phyloP scores from a whole-genome alignment of 1,139 yeast genomes.

The Magnusiomyces tetraspermus region DNA sequence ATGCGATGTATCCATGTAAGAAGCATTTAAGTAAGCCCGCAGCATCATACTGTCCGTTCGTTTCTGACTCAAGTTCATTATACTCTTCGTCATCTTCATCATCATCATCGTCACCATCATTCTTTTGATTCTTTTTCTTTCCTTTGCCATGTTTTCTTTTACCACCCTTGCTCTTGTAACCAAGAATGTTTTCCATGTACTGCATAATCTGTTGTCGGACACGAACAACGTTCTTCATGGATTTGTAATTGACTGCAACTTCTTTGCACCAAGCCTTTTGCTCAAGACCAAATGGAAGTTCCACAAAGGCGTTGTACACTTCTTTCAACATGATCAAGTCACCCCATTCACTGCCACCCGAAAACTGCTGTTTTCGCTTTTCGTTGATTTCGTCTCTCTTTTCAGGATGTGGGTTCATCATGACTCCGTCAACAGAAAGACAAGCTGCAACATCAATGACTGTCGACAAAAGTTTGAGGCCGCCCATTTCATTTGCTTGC shows the following conservation, averaged over 20 bases:
- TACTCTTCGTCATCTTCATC: conserved; percentile 16
- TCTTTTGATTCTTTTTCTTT: conserved; percentile 12
- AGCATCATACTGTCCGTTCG: conserved; percentile 36
- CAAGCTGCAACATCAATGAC: conserved; percentile 89
- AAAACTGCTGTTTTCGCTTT: conserved; percentile 41
- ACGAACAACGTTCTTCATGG: conserved; percentile 65
- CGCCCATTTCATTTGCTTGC: conserved; percentile 51
- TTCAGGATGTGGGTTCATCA: conserved; percentile 72
- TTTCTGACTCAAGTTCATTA: conserved; percentile 13
- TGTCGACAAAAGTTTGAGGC: conserved; percentile 38
- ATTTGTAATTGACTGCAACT: conserved; percentile 64
- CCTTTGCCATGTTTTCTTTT: not conserved
- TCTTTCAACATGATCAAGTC: conserved; percentile 81
- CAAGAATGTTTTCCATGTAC: conserved; percentile 42
- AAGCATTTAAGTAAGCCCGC: conserved; percentile 59
- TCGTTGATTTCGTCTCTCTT: conserved; percentile 69
- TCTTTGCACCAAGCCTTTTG: conserved; percentile 77
- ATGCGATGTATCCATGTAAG: conserved; percentile 68
- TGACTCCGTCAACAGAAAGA: conserved; percentile 80
- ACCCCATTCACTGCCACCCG: conserved; percentile 62
- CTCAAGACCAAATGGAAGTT: conserved; percentile 36
- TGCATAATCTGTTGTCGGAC: conserved; percentile 67
- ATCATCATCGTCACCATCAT: no score
- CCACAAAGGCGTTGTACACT: conserved; percentile 51
- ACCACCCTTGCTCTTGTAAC: not conserved